phyloP scores from a whole-genome alignment of 306 rosid genomes.

The Rubus idaeus region DNA sequence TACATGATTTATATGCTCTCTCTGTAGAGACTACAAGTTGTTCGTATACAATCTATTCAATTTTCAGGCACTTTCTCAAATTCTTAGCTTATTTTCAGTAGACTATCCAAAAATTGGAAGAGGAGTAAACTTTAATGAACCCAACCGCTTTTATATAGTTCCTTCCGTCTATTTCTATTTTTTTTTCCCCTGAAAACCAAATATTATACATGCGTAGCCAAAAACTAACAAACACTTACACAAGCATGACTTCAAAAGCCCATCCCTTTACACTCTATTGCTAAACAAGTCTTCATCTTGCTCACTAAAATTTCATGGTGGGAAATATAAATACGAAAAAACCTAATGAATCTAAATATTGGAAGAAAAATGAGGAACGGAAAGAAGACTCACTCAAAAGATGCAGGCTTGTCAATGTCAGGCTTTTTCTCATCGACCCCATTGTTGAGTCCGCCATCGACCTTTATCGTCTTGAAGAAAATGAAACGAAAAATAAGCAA shows the following conservation, averaged over 20 bases:
- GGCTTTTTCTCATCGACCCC: conserved; percentile 50
- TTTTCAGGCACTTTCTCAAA: not conserved
- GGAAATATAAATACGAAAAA: not conserved
- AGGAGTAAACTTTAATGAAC: not conserved
- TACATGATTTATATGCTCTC: not conserved
- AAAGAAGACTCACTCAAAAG: conserved; percentile 43
- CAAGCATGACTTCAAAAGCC: not conserved
- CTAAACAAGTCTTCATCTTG: not conserved
- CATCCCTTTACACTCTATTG: not conserved
- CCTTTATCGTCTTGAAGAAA: conserved; percentile 32
- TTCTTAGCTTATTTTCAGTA: not conserved
- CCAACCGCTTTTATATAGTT: not conserved
- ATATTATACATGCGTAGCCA: not conserved
- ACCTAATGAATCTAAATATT: not conserved
- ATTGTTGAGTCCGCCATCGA: conserved; percentile 42
- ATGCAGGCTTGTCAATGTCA: conserved; percentile 25
- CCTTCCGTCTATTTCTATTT: not conserved
- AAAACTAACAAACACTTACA: not conserved
- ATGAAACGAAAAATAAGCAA: conserved; percentile 14
- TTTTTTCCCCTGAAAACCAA: not conserved
- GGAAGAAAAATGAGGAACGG: not conserved
- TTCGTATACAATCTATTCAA: not conserved
- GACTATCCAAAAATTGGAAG: not conserved
- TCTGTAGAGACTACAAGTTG: not conserved
- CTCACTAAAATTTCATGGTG: not conserved